Evolutionary conservation across 768 basidiomycete species (phyloP), one percentile per base, ranked within the genome.

Genomic region (Suillus decipiens): DNA sequence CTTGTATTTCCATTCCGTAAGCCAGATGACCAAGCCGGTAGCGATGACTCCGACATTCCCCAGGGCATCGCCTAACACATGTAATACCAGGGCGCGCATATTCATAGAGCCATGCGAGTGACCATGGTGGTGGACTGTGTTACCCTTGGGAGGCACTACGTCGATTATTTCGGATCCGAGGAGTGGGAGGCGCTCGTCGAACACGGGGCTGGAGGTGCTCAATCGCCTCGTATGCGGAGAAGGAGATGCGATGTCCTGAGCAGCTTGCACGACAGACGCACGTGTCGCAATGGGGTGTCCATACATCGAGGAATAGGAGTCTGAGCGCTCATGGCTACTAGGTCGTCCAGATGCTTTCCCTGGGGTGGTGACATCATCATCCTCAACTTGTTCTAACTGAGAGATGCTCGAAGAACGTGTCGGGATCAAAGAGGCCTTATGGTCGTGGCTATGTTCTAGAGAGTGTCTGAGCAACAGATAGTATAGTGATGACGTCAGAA

Each of bases 41-140:
- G 90, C 88, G 64, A 99, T 97, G 65, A 99, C 97, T 59, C 97
- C 97, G 65, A 99, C 92, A 75, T 99, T 99, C 57, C 97, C 97
- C 31, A 99, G 84, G 61, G 96, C 96, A 79, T 99, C 96, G 39
- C 96, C 96, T 51, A 99, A 75, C 43, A 99, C 97, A 75, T 99
- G 97, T 34, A 99, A 77, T 37, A 99, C 81, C 1, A 99, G 82
- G 36, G 95, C 97, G n/a, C 82, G 90, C 96, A 99, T 98, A 77
- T 99, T 99, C 97, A 99, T 99, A 1, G 89, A 93, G 31, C 71
- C 66, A 69, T 88, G 86, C 24, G 77, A 67, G 72, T 84, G 78
- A 73, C 78, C 61, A 50, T 77, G 75, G 10, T 66, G 69, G 24
- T 64, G 70, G 1, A 36, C 45, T 65, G 63, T 64, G 42, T 41